A percentile compares a stretch with the other conserved stretches of the same genome.
Evolutionary conservation across 768 basidiomycete species (phyloP).

Genomic region (Collybia sordida): DNA sequence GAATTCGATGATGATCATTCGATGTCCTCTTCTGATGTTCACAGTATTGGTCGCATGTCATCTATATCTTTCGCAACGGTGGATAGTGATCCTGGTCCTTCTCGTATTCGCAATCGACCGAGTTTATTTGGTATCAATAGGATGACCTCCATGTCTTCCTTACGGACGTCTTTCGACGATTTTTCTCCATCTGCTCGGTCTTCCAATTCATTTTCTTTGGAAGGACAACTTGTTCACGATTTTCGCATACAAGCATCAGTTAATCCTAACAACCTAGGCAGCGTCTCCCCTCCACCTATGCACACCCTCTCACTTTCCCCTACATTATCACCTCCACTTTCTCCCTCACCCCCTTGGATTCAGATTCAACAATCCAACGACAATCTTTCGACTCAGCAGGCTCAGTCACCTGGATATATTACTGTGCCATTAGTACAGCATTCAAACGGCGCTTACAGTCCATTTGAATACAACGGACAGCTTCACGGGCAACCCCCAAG

Average conservation of each 20-base stretch:
- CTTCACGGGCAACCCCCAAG: constrained; percentile 52
- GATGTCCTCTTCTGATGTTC: constrained; percentile 86
- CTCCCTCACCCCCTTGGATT: constrained; percentile 54
- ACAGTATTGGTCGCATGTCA: constrained; percentile 72
- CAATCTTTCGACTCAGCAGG: constrained; percentile 28
- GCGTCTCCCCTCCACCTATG: constrained; percentile 75
- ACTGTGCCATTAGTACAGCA: constrained; percentile 30
- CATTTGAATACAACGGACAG: constrained; percentile 54
- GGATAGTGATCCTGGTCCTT: constrained; percentile 84
- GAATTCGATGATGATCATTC: constrained; percentile 92
- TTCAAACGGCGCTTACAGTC: constrained; percentile 40
- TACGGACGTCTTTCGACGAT: constrained; percentile 74
- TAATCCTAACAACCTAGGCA: constrained; percentile 60
- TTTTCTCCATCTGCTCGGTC: constrained; percentile 73
- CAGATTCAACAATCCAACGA: constrained; percentile 42
- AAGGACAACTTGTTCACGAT: constrained; percentile 74
- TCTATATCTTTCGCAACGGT: constrained; percentile 81
- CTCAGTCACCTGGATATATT: constrained; percentile 37
- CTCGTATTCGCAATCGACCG: constrained; percentile 61
- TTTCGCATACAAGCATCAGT: constrained; percentile 72
- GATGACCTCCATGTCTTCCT: constrained; percentile 74
- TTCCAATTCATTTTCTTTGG: constrained; percentile 77
- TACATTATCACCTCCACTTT: constrained; percentile 47
- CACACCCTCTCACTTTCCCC: constrained; percentile 74
- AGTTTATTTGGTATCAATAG: constrained; percentile 67